Conservation (phyloP, 805 yeast species). For the Kregervanrija delftensis region DNA sequence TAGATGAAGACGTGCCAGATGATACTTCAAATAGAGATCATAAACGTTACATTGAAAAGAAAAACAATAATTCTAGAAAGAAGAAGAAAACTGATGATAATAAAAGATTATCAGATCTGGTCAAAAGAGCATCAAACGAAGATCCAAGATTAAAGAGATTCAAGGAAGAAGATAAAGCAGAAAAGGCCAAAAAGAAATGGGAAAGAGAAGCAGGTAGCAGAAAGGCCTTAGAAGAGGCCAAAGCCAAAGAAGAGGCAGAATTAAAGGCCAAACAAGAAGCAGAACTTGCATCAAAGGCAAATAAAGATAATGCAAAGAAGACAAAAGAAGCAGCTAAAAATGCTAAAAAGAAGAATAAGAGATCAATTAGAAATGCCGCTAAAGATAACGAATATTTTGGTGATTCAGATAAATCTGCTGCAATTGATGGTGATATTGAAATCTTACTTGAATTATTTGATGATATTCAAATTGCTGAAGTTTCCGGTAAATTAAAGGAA, state of each 20-base stretch:
- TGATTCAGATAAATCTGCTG: slow-evolving; percentile 58
- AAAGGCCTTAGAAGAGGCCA: slow-evolving; percentile 90
- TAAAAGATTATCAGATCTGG: slow-evolving; percentile 77
- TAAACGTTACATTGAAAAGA: slow-evolving; percentile 97
- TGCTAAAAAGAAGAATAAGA: slow-evolving; percentile 82
- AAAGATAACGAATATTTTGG: slow-evolving; percentile 85
- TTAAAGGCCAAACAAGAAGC: slow-evolving; percentile 73
- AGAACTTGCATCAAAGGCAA: slow-evolving; percentile 59
- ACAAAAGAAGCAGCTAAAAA: slow-evolving; percentile 95
- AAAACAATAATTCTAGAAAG: slow-evolving; percentile 93
- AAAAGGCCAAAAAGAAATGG: slow-evolving; percentile 93
- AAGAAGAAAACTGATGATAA: slow-evolving; percentile 97
- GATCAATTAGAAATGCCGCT: slow-evolving; percentile 60
- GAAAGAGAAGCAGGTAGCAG: slow-evolving; percentile 97
- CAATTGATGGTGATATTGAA: slow-evolving; percentile 74
- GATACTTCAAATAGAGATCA: slow-evolving; percentile 99
- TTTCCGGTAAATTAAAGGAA: slow-evolving; percentile 60
- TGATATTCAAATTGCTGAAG: slow-evolving; percentile 69
- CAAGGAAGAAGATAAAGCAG: slow-evolving; percentile 92
- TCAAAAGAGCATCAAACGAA: slow-evolving; percentile 80
- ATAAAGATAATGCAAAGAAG: slow-evolving; percentile 60
- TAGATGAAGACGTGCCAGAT: slow-evolving; percentile 99
- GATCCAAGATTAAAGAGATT: slow-evolving; percentile 93
- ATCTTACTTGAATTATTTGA: slow-evolving; percentile 71
- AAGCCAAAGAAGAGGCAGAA: slow-evolving; percentile 80